Evolutionary conservation across 768 basidiomycete genomes (phyloP), one percentile per base, ranked within the genome.

Genomic region (Phylloporus sp.): DNA sequence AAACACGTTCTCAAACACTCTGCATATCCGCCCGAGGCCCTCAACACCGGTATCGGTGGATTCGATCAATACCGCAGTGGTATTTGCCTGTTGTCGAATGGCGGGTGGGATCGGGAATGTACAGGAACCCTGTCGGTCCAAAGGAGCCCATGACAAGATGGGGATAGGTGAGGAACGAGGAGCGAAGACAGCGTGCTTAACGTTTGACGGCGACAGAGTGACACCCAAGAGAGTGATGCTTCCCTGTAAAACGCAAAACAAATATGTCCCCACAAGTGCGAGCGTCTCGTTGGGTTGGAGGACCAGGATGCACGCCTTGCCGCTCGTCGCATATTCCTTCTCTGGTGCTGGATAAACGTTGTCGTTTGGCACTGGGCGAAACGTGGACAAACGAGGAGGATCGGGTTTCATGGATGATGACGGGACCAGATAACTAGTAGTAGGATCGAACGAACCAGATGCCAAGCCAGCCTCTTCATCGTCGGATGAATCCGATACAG

Each of bases 121-220:
- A 24, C 51, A 59, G 39, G 42, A 50, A n/a, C 53, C 37, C 11
- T 38, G 41, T 11, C 31, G 44, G 35, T 48, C 24, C 41, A 59
- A 51, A 9, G 51, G 29, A 1, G 54, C 54, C 53, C 69, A 60
- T 14, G 62, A 56, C 69, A 77, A 49, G 65, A 72, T 60, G 1
- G 90, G 88, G 6, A 93, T 60, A 0, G 90, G 88, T n/a, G 88
- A 80, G 0, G 83, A 88, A 4, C 79, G 74, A 0, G 92, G 90
- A 0, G 90, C 86, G 58, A 81, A 94, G 22, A 94, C 70, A 10
- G 65, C 67, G 53, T 90, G 72, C 6, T 55, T 46, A 3, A 44
- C 57, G 2, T 55, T 36, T 1, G 78, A 78, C 7, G 79, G 56
- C 1, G 48, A 38, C 8, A 87, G 58, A 1, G 65, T 68, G 10